phyloP scores from a whole-genome alignment of 1,284 basidiomycete genomes.

The Heterobasidion parviporum region DNA sequence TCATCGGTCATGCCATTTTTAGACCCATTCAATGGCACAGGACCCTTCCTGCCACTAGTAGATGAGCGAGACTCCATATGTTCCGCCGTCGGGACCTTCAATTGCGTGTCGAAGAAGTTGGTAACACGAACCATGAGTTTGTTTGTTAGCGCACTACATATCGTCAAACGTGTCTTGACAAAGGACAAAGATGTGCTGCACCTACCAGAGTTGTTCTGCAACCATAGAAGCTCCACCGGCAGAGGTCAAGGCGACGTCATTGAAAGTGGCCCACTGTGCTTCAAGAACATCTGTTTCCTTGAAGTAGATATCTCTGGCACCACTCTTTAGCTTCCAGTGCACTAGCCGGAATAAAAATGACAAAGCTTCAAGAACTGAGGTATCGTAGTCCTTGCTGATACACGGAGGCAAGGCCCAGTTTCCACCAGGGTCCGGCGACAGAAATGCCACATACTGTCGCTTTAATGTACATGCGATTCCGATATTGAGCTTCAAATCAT shows the following conservation, averaged over 20 bases:
- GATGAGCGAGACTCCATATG: slow-evolving; percentile 3
- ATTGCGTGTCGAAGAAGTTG: slow-evolving; percentile 91
- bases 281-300: slow-evolving; percentile 98
- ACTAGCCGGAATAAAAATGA: slow-evolving; percentile 91
- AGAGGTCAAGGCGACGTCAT: slow-evolving; percentile 86
- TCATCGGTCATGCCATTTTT: slow-evolving; percentile 57
- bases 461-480: slow-evolving; percentile 93
- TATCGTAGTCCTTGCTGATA: slow-evolving; percentile 86
- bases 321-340: slow-evolving; percentile 93
- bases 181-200: slow-evolving; percentile 4
- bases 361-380: slow-evolving; percentile 82
- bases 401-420: slow-evolving; percentile 88
- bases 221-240: slow-evolving; percentile 87
- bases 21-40: slow-evolving; percentile 15
- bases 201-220: slow-evolving; percentile 83
- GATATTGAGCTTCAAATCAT: slow-evolving; percentile 89
- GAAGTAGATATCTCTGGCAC: slow-evolving; percentile 89
- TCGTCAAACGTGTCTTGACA: background rate
- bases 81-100: slow-evolving; percentile 57
- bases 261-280: slow-evolving; percentile 93
- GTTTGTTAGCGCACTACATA: slow-evolving; percentile 72
- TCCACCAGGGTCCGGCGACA: slow-evolving; percentile 77
- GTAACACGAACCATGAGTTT: slow-evolving; percentile 86
- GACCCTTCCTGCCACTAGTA: slow-evolving; percentile 5
- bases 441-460: slow-evolving; percentile 85